These are phyloP conservation scores for Linum tenue DNA, from an alignment of 345 rosid genomes.

Conservation along the genomic window DNA sequence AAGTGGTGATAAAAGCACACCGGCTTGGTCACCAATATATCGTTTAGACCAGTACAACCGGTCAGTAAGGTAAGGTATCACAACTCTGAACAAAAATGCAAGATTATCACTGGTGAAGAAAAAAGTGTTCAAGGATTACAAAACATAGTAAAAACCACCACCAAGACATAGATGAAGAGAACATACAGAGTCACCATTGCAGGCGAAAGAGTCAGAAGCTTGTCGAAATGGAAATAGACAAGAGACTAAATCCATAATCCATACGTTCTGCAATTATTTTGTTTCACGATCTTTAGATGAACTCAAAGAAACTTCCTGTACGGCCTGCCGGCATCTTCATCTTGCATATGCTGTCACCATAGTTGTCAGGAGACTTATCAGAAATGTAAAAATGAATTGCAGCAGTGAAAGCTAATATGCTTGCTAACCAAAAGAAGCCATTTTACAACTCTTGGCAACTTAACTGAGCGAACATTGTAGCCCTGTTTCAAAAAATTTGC, in stretches of 20 bases:
- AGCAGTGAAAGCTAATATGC: neutral
- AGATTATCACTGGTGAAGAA: no score
- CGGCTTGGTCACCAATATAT: no score
- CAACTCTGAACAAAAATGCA: no score
- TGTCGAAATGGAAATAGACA: neutral
- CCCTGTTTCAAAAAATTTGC: neutral
- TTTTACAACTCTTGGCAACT: neutral
- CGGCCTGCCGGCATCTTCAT: slow-evolving; percentile 83
- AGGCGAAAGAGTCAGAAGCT: neutral
- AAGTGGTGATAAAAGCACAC: no score
- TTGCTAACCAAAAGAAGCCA: neutral
- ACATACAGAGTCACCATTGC: neutral
- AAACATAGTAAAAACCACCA: no score
- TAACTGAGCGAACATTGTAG: neutral
- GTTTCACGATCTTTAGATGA: neutral
- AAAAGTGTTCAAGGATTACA: no score
- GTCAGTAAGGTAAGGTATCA: no score
- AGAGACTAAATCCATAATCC: neutral
- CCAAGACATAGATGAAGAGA: neutral
- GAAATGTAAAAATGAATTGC: neutral
- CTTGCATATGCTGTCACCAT: slow-evolving; percentile 72
- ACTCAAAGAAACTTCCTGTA: slow-evolving; percentile 65
- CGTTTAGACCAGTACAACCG: no score
- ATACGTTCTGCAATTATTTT: slow-evolving; percentile 4
- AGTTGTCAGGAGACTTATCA: neutral